Percentiles rank a stretch among this genome's conserved stretches.
These are phyloP conservation scores for Quercus phellos DNA, from an alignment of 331 rosid genomes.

Conservation along the genomic window DNA sequence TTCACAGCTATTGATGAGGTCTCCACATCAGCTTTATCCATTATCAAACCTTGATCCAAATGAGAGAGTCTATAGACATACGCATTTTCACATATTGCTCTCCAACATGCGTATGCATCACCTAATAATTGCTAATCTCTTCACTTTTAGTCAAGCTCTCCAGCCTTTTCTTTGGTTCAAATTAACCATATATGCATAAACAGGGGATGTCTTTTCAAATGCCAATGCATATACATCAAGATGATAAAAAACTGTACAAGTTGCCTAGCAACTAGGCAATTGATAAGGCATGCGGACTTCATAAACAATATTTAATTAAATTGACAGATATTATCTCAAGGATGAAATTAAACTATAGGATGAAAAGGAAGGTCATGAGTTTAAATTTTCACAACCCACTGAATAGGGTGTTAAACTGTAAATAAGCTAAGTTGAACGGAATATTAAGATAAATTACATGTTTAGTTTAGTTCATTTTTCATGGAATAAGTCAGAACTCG, in stretches of 20 bases:
- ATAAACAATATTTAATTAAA: neutral
- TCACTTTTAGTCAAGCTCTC: neutral
- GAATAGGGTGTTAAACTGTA: too few species aligned
- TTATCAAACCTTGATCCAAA: neutral
- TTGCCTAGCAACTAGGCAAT: neutral
- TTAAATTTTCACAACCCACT: too few species aligned
- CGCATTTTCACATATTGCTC: too few species aligned
- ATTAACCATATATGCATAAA: neutral
- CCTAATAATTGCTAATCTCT: too few species aligned
- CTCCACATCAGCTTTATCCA: slow-evolving; percentile 31
- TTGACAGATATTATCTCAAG: neutral
- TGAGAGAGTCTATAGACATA: neutral
- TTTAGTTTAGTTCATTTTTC: too few species aligned
- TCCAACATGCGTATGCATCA: neutral
- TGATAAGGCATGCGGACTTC: neutral
- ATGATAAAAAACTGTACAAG: neutral
- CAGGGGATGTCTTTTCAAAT: neutral
- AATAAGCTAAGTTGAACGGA: too few species aligned
- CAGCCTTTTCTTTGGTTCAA: neutral
- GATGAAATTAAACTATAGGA: neutral
- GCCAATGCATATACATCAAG: neutral
- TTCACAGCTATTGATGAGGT: slow-evolving; percentile 2
- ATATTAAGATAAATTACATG: too few species aligned
- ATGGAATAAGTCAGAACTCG: too few species aligned
- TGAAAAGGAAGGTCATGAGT: too few species aligned